These are phyloP conservation scores for Penstemon eatonii DNA, from an alignment of 257 asterid species.

Conservation along the genomic window DNA sequence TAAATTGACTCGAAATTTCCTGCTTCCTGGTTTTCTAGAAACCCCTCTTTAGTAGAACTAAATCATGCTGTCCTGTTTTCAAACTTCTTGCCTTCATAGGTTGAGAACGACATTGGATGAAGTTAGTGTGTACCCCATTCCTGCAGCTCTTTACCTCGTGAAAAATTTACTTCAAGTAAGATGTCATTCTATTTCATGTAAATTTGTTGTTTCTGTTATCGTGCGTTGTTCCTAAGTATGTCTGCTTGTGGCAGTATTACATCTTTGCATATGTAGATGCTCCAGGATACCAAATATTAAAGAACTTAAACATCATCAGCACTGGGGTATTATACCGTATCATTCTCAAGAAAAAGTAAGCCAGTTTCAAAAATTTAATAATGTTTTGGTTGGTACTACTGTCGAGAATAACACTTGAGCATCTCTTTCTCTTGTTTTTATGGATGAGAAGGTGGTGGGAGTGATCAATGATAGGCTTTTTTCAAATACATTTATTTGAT, in stretches of 20 bases:
- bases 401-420: constrained; percentile 1
- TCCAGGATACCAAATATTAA: constrained; percentile 95
- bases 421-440: not conserved
- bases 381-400: constrained; percentile 19
- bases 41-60: constrained; percentile 5
- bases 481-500: constrained; percentile 16
- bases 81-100: constrained; percentile 39
- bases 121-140: constrained; percentile 93
- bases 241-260: constrained; percentile 70
- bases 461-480: constrained; percentile 5
- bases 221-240: constrained; percentile 29
- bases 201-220: constrained; percentile 4
- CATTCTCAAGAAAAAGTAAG: constrained; percentile 92
- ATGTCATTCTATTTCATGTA: constrained; percentile 19
- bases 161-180: constrained; percentile 95
- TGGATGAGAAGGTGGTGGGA: constrained; percentile 29
- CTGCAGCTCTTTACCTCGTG: constrained; percentile 91
- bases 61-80: constrained; percentile 25
- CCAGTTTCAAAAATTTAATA: constrained; percentile 10
- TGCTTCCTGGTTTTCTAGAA: too few species aligned
- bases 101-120: constrained; percentile 94
- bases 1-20: not conserved
- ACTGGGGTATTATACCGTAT: constrained; percentile 89
- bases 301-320: constrained; percentile 95
- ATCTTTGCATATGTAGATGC: constrained; percentile 96